A percentile compares a stretch with the other conserved stretches of the same genome.
Conservation (phyloP, 768 basidiomycete species). For the Tephrocybe sp. region DNA sequence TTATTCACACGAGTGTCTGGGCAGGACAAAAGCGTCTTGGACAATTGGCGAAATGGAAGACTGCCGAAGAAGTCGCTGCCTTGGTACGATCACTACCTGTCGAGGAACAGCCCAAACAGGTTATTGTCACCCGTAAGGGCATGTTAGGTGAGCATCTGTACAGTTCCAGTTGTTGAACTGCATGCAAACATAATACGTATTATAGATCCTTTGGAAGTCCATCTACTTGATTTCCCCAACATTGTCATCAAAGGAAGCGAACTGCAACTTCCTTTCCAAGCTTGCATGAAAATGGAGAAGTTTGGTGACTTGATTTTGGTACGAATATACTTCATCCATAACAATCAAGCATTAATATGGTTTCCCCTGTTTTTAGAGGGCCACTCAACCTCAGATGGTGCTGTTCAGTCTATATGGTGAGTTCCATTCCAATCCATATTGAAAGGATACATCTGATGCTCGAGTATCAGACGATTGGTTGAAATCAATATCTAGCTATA, state of each 20-base stretch:
- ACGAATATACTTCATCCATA: constrained; percentile 15
- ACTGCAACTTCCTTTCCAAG: constrained; percentile 97
- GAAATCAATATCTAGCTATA: constrained; percentile 98
- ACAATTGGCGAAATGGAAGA: constrained; percentile 99
- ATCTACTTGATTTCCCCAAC: constrained; percentile 99
- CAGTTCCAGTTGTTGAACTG: not conserved
- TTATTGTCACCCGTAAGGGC: constrained; percentile 99
- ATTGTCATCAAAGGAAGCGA: constrained; percentile 99
- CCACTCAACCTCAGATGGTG: constrained; percentile 99
- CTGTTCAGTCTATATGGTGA: constrained; percentile 92
- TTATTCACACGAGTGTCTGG: constrained; percentile 99
- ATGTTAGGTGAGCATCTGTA: constrained; percentile 74
- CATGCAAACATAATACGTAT: not conserved
- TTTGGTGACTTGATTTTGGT: constrained; percentile 96
- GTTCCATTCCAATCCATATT: constrained; percentile 12
- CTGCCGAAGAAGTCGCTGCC: constrained; percentile 99
- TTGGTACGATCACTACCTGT: constrained; percentile 97
- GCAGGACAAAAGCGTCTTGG: constrained; percentile 99
- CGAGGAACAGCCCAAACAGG: constrained; percentile 99
- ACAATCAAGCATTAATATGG: not conserved
- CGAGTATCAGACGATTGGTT: constrained; percentile 84
- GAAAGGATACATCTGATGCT: constrained; percentile 6
- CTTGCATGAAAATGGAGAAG: constrained; percentile 99
- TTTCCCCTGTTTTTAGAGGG: constrained; percentile 50
- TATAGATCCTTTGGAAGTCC: constrained; percentile 90